phyloP scores from a whole-genome alignment of 345 rosid species.

The Moringa oleifera region DNA sequence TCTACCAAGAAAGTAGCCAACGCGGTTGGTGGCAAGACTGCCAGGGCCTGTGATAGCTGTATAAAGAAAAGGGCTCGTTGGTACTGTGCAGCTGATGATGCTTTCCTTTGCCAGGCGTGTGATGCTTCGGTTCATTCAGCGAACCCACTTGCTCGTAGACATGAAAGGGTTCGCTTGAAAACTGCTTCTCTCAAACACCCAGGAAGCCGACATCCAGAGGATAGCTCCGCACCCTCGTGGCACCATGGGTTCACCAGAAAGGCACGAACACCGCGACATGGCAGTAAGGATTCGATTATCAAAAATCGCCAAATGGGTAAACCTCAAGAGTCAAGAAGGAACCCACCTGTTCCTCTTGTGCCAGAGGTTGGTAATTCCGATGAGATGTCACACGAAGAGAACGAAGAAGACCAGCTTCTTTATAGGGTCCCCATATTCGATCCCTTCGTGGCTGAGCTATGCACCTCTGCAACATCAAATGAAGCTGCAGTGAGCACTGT shows the following conservation, averaged over 20 bases:
- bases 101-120: constrained; percentile 88
- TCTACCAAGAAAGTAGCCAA: constrained; percentile 47
- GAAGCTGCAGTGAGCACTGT: constrained; percentile 12
- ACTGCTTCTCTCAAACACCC: constrained; percentile 37
- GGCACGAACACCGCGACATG: constrained; percentile 72
- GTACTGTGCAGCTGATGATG: constrained; percentile 97
- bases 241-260: constrained; percentile 75
- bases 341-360: constrained; percentile 37
- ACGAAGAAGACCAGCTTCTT: constrained; percentile 72
- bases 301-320: not conserved
- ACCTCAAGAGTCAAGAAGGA: constrained; percentile 8
- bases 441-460: constrained; percentile 47
- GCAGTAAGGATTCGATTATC: constrained; percentile 16
- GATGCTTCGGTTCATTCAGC: constrained; percentile 86
- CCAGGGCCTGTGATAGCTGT: constrained; percentile 87
- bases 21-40: constrained; percentile 74
- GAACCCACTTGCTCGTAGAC: constrained; percentile 76
- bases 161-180: constrained; percentile 76
- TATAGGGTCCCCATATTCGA: constrained; percentile 83
- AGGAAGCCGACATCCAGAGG: constrained; percentile 4
- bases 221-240: constrained; percentile 47
- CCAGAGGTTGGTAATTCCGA: constrained; percentile 75
- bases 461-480: constrained; percentile 31
- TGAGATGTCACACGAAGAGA: constrained; percentile 47
- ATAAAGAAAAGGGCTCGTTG: constrained; percentile 71